A percentile compares a stretch with the other conserved stretches of the same genome.
Conservation (phyloP, 345 rosid species). For the Gossypioides kirkii region DNA sequence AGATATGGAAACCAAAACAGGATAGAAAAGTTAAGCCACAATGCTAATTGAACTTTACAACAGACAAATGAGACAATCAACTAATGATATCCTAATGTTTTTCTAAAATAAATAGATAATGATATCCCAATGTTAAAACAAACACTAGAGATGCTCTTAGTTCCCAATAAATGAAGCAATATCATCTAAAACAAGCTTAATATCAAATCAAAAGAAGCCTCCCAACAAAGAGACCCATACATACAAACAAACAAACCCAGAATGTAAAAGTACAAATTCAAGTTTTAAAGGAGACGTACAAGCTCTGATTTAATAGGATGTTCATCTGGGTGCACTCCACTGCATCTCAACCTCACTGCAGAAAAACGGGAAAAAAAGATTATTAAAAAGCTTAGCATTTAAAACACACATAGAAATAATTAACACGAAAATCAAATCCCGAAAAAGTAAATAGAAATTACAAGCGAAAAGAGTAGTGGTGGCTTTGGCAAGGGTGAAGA, state of each 20-base stretch:
- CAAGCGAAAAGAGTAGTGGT: conserved; percentile 59
- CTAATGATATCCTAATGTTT: neutral
- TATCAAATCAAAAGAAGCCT: neutral
- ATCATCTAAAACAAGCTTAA: neutral
- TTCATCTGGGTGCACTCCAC: conserved; percentile 69
- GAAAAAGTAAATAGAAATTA: conserved; percentile 14
- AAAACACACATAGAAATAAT: neutral
- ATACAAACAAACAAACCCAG: conserved; percentile 1
- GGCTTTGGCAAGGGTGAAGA: conserved; percentile 62
- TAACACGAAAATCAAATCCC: neutral
- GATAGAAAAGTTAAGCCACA: neutral
- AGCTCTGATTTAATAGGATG: conserved; percentile 88
- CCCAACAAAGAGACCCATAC: neutral
- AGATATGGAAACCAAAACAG: conserved; percentile 11
- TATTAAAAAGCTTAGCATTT: neutral
- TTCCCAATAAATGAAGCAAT: neutral
- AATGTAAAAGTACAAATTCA: neutral
- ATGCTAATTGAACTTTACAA: neutral
- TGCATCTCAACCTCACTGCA: conserved; percentile 81
- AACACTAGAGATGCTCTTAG: neutral
- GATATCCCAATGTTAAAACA: neutral
- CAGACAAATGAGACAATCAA: neutral
- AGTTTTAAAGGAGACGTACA: conserved; percentile 37
- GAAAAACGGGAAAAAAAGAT: conserved; percentile 4
- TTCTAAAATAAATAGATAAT: too few species aligned